A percentile compares a stretch with the other conserved stretches of the same genome.
Evolutionary conservation across 805 yeast genomes (phyloP).

Genomic region (Dipodascus geniculatus): DNA sequence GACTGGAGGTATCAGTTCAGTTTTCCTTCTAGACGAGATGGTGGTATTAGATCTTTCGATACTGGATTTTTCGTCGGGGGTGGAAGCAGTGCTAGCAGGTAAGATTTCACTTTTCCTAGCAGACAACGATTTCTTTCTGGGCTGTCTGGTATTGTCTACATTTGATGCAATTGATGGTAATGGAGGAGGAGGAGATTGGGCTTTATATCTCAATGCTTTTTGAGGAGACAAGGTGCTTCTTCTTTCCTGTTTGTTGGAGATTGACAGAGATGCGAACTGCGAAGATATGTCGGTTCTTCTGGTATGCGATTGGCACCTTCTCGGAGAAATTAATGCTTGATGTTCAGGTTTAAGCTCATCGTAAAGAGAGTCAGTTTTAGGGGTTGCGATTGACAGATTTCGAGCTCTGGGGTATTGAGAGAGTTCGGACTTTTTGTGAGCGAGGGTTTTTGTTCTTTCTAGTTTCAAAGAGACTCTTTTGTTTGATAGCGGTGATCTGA

Average conservation of each 20-base stretch:
- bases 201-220: not conserved
- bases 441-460: not conserved
- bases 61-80: not conserved
- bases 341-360: not conserved
- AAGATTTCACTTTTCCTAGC: not conserved
- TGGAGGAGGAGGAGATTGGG: not conserved
- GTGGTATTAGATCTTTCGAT: not conserved
- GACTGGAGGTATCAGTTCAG: not conserved
- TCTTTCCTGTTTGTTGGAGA: not conserved
- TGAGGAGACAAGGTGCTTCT: not conserved
- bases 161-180: not conserved
- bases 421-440: not conserved
- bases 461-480: not conserved
- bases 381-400: not conserved
- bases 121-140: not conserved
- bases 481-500: not conserved
- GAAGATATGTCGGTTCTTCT: not conserved
- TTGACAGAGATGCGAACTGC: not conserved
- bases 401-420: not conserved
- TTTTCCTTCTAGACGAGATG: not conserved
- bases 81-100: not conserved
- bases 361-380: not conserved
- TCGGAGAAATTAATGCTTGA: not conserved
- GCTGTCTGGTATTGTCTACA: not conserved
- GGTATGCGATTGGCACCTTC: not conserved